Evolutionary conservation across 2,329 filamentous ascomycete genomes (phyloP).

Genomic region (Colletotrichum theobromicola): DNA sequence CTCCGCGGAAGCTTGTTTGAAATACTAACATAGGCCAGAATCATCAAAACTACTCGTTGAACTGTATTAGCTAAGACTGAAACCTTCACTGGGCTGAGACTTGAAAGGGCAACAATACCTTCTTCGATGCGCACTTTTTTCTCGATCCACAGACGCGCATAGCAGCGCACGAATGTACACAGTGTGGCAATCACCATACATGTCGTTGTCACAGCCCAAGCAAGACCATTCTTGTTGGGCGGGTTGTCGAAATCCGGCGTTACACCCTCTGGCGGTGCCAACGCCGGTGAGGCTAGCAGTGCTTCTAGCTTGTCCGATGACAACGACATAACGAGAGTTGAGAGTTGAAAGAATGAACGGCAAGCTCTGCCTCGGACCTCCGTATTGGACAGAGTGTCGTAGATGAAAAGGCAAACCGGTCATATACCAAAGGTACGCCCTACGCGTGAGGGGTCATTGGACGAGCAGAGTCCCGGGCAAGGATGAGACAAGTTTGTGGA

Average conservation of each 20-base stretch:
- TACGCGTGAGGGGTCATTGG: background rate
- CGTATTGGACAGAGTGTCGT: background rate
- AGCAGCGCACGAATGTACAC: conserved; percentile 5
- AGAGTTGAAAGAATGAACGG: background rate
- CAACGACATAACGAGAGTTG: background rate
- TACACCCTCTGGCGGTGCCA: conserved; percentile 7
- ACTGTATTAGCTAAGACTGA: background rate
- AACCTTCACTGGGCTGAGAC: background rate
- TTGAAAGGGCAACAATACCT: background rate
- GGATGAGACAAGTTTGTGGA: background rate
- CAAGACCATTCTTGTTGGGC: conserved; percentile 18
- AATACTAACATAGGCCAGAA: background rate
- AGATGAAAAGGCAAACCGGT: background rate
- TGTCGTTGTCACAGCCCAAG: conserved; percentile 1
- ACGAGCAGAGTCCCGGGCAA: background rate
- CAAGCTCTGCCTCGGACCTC: background rate
- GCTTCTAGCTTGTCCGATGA: conserved; percentile 7
- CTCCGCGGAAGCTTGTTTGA: background rate
- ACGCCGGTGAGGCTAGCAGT: conserved; percentile 7
- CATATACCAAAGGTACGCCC: background rate
- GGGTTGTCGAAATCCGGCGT: conserved; percentile 14
- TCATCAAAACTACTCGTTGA: background rate
- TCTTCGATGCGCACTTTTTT: conserved; percentile 13
- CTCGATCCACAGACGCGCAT: conserved; percentile 1
- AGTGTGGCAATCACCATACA: background rate